Evolutionary conservation across 768 basidiomycete genomes (phyloP), one percentile per base, ranked within the genome.

Genomic region (Serendipita vermifera): DNA sequence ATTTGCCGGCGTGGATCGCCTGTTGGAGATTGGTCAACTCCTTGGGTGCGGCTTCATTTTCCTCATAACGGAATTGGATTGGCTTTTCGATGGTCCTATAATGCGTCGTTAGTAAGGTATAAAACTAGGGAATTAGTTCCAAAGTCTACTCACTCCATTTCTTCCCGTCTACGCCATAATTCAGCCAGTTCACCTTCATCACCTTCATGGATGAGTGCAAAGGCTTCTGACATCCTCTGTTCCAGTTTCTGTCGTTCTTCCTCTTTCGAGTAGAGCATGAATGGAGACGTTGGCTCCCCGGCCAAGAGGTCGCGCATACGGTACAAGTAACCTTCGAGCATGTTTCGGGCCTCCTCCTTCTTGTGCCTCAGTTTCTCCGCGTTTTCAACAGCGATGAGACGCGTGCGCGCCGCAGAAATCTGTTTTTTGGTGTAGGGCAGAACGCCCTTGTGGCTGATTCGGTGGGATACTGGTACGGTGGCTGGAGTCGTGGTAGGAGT

Each of bases 261-360:
- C 6, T 73, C 69, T 60, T 83, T 83, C 3, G 91, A 93, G 66
- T 85, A 93, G 64, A 87, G 84, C 68, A 81, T 80, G 71, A 98
- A 87, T 2, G 89, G 86, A 5, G 83, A 79, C 5, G 80, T 76
- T 3, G 70, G 62, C 61, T 79, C 78, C 9, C 79, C 77, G 35
- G 85, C 81, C 29, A 97, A 72, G 7, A 94, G 74, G 64, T 91
- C 91, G 20, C 88, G 82, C 32, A 96, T 70, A 58, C 83, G 79
- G 72, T 99, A 99, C n/a, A 98, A 69, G 65, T 96, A 96, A 31
- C 84, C 80, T 68, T 99, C 96, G 54, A 99, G 79, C 24, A 78
- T 75, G 69, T 99, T 99, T 29, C 85, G 77, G 2, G 90, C 89
- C 67, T 98, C 96, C 63, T 93, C 93, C 31, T 82, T 82, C 55